Evolutionary conservation across 176 grass and related monocot genomes (phyloP).

Genomic region (Carex cristatella): DNA sequence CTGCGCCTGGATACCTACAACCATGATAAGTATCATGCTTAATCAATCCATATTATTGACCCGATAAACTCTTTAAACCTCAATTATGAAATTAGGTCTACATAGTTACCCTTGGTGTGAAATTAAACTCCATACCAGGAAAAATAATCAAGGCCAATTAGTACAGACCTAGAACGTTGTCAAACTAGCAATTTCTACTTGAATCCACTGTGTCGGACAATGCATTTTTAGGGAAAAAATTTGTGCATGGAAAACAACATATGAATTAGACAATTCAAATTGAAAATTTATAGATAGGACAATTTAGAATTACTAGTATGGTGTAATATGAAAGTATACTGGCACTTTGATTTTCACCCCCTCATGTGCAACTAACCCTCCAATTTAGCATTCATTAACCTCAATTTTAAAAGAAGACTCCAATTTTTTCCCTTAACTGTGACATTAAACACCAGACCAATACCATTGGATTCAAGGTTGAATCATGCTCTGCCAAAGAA

Average conservation of each 20-base stretch:
- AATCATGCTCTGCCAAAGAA: no score
- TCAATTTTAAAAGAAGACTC: background rate
- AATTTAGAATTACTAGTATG: background rate
- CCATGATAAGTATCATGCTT: slow-evolving; percentile 2
- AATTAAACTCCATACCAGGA: background rate
- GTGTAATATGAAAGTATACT: background rate
- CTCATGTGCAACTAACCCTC: background rate
- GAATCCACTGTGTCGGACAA: background rate
- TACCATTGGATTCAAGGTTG: no score
- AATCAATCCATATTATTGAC: background rate
- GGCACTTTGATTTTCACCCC: background rate
- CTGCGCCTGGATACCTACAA: slow-evolving; percentile 77
- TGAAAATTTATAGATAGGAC: background rate
- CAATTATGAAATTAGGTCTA: background rate
- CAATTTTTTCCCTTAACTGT: background rate
- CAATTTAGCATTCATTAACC: background rate
- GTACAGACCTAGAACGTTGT: background rate
- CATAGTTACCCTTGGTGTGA: background rate
- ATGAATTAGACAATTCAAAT: background rate
- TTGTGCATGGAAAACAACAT: background rate
- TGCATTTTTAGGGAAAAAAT: background rate
- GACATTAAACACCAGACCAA: background rate
- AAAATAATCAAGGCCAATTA: background rate
- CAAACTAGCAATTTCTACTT: background rate
- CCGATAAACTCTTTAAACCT: background rate